Percentiles rank a stretch among this genome's conserved stretches.
Evolutionary conservation across 169 alveolate genomes (phyloP).

Genomic region (Plasmodium gallinaceum): DNA sequence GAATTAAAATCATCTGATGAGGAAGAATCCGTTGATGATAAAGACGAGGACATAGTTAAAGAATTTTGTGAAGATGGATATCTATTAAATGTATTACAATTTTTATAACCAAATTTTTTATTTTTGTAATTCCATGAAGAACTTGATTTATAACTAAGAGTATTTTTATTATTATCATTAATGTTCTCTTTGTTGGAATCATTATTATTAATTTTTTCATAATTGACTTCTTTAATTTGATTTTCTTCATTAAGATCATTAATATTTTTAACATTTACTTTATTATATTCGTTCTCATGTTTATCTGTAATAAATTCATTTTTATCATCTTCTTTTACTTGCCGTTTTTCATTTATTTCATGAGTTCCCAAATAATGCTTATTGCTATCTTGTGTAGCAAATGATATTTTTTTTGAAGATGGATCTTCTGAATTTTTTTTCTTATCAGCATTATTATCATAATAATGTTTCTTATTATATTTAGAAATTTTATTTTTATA

Average conservation of each 20-base stretch:
- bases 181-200: neutral
- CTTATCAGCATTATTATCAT: constrained; percentile 2
- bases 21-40: constrained; percentile 11
- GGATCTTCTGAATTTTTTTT: neutral
- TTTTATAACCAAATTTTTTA: neutral
- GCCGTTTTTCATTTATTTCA: neutral
- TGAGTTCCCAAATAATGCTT: neutral
- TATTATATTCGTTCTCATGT: constrained; percentile 3
- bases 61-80: constrained; percentile 13
- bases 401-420: neutral
- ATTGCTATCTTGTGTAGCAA: neutral
- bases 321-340: neutral
- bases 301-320: neutral
- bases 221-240: neutral
- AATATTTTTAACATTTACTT: too few species aligned
- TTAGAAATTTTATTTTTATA: neutral
- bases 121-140: constrained; percentile 19
- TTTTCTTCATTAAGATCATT: neutral
- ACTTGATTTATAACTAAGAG: neutral
- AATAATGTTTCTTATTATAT: neutral
- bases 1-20: neutral
- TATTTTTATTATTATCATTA: neutral
- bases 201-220: neutral
- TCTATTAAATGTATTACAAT: neutral
- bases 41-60: constrained; percentile 14